These are phyloP conservation scores for Beauveria scarabaeidicola DNA, from an alignment of 2,329 filamentous ascomycete genomes.

Conservation along the genomic window DNA sequence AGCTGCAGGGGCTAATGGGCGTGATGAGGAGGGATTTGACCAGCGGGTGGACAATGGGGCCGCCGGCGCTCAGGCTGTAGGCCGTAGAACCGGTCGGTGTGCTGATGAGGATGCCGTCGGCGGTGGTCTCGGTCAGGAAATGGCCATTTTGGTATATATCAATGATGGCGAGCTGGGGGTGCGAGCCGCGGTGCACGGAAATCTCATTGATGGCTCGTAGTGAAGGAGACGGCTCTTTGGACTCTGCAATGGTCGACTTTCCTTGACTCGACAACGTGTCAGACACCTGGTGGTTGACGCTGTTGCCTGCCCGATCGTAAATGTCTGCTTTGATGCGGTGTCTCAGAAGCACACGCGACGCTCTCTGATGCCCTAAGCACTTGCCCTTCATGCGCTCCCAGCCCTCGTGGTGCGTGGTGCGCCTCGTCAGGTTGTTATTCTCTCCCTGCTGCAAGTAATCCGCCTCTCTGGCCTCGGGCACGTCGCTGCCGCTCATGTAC, in stretches of 20 bases:
- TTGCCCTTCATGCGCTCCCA: slow-evolving; percentile 75
- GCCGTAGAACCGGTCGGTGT: slow-evolving; percentile 94
- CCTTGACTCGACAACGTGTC: slow-evolving; percentile 37
- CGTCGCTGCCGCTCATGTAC: slow-evolving; percentile 65
- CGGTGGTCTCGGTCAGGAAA: slow-evolving; percentile 87
- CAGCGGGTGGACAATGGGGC: slow-evolving; percentile 87
- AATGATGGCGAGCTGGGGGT: slow-evolving; percentile 85
- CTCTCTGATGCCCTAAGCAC: slow-evolving; percentile 65
- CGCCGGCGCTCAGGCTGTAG: slow-evolving; percentile 87
- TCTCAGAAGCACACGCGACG: slow-evolving; percentile 74
- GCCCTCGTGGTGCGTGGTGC: slow-evolving; percentile 23
- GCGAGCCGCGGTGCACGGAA: slow-evolving; percentile 80
- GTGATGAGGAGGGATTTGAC: slow-evolving; percentile 85
- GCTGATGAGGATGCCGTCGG: slow-evolving; percentile 88
- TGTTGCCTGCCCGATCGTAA: slow-evolving; percentile 59
- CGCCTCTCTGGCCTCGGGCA: slow-evolving; percentile 35
- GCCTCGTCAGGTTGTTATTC: slow-evolving; percentile 17
- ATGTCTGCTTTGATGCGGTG: slow-evolving; percentile 82
- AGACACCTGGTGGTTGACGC: slow-evolving; percentile 45
- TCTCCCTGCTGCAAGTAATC: slow-evolving; percentile 25
- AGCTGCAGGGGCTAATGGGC: slow-evolving; percentile 84
- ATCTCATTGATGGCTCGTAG: slow-evolving; percentile 87
- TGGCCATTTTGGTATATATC: slow-evolving; percentile 84
- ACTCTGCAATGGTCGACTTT: slow-evolving; percentile 31
- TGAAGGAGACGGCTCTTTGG: slow-evolving; percentile 30